Base-by-base conservation (phyloP, 805 yeast genomes). In the Debaryomyces maramus region DNA sequence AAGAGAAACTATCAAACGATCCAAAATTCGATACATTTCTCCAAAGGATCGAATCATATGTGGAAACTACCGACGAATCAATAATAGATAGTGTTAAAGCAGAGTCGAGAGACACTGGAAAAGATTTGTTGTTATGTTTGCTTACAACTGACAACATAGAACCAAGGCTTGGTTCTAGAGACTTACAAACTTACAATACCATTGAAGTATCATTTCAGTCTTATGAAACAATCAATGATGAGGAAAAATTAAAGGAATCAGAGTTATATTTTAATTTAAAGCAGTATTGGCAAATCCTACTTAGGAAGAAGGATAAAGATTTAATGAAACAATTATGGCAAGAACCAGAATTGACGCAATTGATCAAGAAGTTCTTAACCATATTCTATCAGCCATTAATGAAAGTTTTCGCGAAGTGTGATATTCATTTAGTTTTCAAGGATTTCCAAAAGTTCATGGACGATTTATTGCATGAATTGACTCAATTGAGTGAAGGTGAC, bases 291-390 rank as follows among this genome's bases (percentile, higher is more conserved):
- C 81, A 77, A 44, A 61, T 85, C 13, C 75, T 75, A 46, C 67
- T 86, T 1, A 75, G 93, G 24, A 82, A 78, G 41, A 77, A 80
- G 26, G 99, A 91, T 55, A 89, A 88, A 56, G 78, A 80, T 40
- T 65, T 84, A 31, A 62, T 90, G 69, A 81, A 81, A 51, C 82
- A 83, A 53, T 57, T 90, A 31, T 88, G 96, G 95, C 80, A 79
- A 33, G 96, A 90, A 51, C 88, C 91, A 0, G 87, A 85, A 48
- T 66, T 95, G 33, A 81, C 89, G n/a, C 73, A 73, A 26, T 71
- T 91, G 30, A 67, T 90, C 41, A 85, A 85, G 48, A 87, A 86
- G 34, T 68, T 88, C 20, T 72, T 93, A 20, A 65, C 67, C 0
- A 53, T 69, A 6, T 68, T 70, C 38, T 70, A 68, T 44, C 69